A percentile compares a stretch with the other conserved stretches of the same genome.
These are phyloP conservation scores for Dendrobium chrysotoxum DNA, from an alignment of 106 monocot genomes.

Conservation along the genomic window DNA sequence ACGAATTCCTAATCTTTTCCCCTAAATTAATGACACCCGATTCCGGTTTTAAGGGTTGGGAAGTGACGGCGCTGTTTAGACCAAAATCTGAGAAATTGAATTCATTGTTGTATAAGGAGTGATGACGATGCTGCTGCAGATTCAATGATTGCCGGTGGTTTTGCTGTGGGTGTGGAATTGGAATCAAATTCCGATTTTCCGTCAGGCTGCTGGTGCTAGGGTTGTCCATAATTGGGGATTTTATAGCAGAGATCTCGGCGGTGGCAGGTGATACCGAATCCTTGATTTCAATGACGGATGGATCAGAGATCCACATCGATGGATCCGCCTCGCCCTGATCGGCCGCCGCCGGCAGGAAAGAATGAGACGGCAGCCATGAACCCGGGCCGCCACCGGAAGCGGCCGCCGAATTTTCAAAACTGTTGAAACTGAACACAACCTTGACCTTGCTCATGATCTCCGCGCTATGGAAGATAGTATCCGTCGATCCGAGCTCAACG, in stretches of 20 bases:
- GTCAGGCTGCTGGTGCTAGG: slow-evolving; percentile 36
- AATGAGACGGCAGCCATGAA: not conserved
- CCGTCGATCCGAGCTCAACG: slow-evolving; percentile 34
- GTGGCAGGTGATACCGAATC: slow-evolving; percentile 24
- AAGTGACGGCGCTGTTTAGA: not conserved
- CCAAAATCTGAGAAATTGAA: slow-evolving; percentile 42
- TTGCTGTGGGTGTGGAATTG: slow-evolving; percentile 14
- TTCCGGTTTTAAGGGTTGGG: slow-evolving; percentile 48
- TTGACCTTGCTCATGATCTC: slow-evolving; percentile 23
- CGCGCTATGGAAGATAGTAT: slow-evolving; percentile 18
- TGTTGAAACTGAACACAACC: slow-evolving; percentile 47
- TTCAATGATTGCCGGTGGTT: slow-evolving; percentile 3
- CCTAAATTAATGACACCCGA: slow-evolving; percentile 48
- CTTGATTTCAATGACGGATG: slow-evolving; percentile 42
- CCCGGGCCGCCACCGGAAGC: not conserved
- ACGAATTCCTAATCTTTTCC: slow-evolving; percentile 20
- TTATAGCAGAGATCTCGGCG: slow-evolving; percentile 41
- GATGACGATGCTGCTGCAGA: not conserved
- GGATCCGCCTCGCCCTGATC: slow-evolving; percentile 44
- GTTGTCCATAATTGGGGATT: slow-evolving; percentile 38
- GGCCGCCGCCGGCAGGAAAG: slow-evolving; percentile 1
- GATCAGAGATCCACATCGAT: slow-evolving; percentile 72
- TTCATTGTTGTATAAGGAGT: slow-evolving; percentile 22
- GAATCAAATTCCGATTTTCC: slow-evolving; percentile 43
- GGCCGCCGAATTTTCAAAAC: not conserved